Base-by-base conservation (phyloP, 2,329 filamentous ascomycete species). In the Trichoderma koningii region DNA sequence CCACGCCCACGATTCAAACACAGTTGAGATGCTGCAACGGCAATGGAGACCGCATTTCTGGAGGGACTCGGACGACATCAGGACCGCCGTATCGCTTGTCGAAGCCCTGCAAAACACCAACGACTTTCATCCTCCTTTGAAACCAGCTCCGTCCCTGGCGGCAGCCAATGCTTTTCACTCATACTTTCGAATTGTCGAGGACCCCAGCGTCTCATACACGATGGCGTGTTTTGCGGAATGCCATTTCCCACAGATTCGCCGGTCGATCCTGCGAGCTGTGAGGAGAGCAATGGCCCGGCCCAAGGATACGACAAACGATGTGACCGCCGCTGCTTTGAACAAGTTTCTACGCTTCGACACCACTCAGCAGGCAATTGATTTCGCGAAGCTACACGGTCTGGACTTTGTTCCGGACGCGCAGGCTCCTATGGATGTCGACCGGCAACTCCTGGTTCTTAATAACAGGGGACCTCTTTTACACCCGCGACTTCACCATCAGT, bases 151-250 rank as follows among this genome's bases (percentile, higher is more conserved):
- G 1, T 79, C 80, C 1, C 76, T 82, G 19, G 81, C 82, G 12
- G 81, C 84, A 2, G 77, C 83, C 47, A 80, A 81, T 21, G 79
- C 80, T 6, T 84, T 81, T 51, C 77, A 79, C 26, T 80, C 83
- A 19, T 89, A 84, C 72, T 89, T 89, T 71, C 79, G 82, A 26
- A 86, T 89, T 55, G 77, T 89, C 30, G 80, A 85, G 68, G 80
- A 83, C 47, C 77, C 79, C 0, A 76, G 78, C 17, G 83, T 88
- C 2, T 89, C 87, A 0, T 90, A 89, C 71, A 88, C 86, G 1
- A 88, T 89, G 85, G 87, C 87, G 15, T 89, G 87, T 69, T 84
- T 90, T 66, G 87, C 87, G 7, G 87, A 89, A 70, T 84, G 87
- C n/a, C 86, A 88, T 70, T 89, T 90, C 65, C 83, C 85, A 47